Evolutionary conservation across 176 grass and related monocot genomes (phyloP).

Genomic region (Triticum urartu): DNA sequence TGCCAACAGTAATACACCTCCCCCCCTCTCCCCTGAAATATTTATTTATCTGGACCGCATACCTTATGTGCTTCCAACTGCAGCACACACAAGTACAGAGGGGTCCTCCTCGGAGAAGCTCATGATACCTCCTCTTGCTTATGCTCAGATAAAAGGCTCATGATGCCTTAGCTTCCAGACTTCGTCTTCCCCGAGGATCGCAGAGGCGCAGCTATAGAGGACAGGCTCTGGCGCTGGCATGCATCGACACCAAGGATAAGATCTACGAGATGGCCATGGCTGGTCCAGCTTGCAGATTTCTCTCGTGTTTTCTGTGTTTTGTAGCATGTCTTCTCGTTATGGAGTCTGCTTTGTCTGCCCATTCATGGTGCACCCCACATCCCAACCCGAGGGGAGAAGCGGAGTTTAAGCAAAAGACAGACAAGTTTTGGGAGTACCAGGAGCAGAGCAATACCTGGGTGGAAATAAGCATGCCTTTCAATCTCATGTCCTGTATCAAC

Average conservation of each 20-base stretch:
- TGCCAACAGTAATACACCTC: background rate
- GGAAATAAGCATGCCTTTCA: slow-evolving; percentile 75
- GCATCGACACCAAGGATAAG: slow-evolving; percentile 30
- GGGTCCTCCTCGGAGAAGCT: slow-evolving; percentile 33
- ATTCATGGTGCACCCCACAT: slow-evolving; percentile 57
- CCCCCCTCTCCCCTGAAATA: background rate
- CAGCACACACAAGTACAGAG: slow-evolving; percentile 28
- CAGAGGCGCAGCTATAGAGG: slow-evolving; percentile 15
- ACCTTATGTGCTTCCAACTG: slow-evolving; percentile 20
- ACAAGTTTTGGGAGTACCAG: slow-evolving; percentile 87
- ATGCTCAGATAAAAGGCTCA: slow-evolving; percentile 7
- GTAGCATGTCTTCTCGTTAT: slow-evolving; percentile 31
- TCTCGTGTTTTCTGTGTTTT: slow-evolving; percentile 31
- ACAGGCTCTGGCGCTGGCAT: slow-evolving; percentile 17
- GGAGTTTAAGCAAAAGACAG: slow-evolving; percentile 81
- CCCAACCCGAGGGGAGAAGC: slow-evolving; percentile 37
- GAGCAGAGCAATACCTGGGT: slow-evolving; percentile 93
- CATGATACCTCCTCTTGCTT: slow-evolving; percentile 33
- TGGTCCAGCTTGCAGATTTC: slow-evolving; percentile 34
- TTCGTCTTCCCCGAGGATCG: slow-evolving; percentile 23
- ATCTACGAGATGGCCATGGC: slow-evolving; percentile 35
- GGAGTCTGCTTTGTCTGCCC: slow-evolving; percentile 45
- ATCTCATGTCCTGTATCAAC: slow-evolving; percentile 89
- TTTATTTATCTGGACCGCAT: slow-evolving; percentile 35
- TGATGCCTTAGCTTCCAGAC: slow-evolving; percentile 35